Percentiles rank a stretch among this genome's conserved stretches.
These are phyloP conservation scores for Phialophora macrospora DNA, from an alignment of 2,329 filamentous ascomycete genomes.

Conservation along the genomic window DNA sequence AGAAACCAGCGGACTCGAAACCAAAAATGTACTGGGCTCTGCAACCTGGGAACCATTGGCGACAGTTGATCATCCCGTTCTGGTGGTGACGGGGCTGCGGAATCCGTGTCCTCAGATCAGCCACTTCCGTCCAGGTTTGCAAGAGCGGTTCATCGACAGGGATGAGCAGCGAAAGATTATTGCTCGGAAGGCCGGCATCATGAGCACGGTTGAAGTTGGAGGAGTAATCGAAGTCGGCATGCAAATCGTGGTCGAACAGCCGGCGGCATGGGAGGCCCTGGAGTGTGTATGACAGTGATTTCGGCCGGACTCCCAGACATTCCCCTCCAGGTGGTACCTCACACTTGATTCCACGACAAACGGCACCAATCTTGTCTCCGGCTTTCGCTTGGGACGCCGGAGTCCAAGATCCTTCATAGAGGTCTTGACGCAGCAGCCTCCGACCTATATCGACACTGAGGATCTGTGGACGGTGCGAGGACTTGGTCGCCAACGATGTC, in stretches of 20 bases:
- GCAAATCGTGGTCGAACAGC: slow-evolving; percentile 37
- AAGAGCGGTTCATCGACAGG: slow-evolving; percentile 35
- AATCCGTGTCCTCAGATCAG: slow-evolving; percentile 39
- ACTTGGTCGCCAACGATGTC: neutral
- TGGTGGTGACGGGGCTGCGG: slow-evolving; percentile 36
- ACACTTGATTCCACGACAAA: neutral
- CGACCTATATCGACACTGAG: neutral
- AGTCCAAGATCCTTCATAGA: neutral
- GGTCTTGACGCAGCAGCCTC: neutral
- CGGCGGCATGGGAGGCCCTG: slow-evolving; percentile 18
- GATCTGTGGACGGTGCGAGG: neutral
- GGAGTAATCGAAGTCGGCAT: slow-evolving; percentile 37
- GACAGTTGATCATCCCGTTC: slow-evolving; percentile 19
- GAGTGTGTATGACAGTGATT: slow-evolving; percentile 16
- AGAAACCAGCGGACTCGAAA: neutral
- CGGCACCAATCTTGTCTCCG: neutral
- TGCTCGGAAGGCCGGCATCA: slow-evolving; percentile 38
- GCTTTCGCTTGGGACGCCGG: neutral
- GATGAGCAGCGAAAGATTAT: slow-evolving; percentile 34
- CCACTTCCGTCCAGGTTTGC: slow-evolving; percentile 31
- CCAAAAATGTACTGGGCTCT: neutral
- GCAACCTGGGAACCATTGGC: neutral
- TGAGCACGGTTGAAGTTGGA: slow-evolving; percentile 38
- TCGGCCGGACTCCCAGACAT: neutral
- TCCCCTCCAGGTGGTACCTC: neutral